Base-by-base conservation (phyloP, 345 rosid genomes). In the Microcos paniculata region DNA sequence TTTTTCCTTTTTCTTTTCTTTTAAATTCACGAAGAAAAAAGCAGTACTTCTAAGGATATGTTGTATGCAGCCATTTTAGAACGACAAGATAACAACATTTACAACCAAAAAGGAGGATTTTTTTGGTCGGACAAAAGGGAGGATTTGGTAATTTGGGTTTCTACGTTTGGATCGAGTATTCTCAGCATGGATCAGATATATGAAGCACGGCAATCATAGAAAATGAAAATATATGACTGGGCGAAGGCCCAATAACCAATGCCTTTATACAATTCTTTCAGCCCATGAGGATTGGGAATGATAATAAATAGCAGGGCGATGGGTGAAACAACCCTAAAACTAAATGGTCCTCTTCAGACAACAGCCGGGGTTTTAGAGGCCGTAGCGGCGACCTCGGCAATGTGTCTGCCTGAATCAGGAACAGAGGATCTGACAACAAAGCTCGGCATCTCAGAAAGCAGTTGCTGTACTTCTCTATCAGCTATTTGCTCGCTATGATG, bases 401-500 rank as follows among this genome's bases (percentile, higher is more conserved):
- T 3, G 62, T 51, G 62, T 64, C 78, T 65, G 64, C 52, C 51
- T 18, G 64, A 53, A 49, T 40, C 43, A 52, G 72, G 48, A 6
- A 38, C 31, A 49, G 72, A 57, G 38, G 78, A 55, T 75, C 78
- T 64, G 64, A 75, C 5, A 75, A 52, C 55, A 51, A 64, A 75
- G 2, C 23, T n/a, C 33, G 72, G 72, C 78, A 65, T 65, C 78
- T 75, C 78, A 75, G 78, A 75, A 75, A 75, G 78, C 78, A 52
- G 24, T 31, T 75, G 62, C 72, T 65, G 71, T 24, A 4, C 51
- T 63, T 63, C 24, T 21, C 63, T 2, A 59, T 75, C 78, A 24
- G 78, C 52, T 52, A 53, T 53, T 66, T 53, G 78, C 78, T 75
- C 78, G 78, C 78, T 75, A 75, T 55, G 78, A 38, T 75, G 78